Evolutionary conservation across 192 early-diverging fungal genomes (phyloP).

Genomic region (Mortierella hygrophila): DNA sequence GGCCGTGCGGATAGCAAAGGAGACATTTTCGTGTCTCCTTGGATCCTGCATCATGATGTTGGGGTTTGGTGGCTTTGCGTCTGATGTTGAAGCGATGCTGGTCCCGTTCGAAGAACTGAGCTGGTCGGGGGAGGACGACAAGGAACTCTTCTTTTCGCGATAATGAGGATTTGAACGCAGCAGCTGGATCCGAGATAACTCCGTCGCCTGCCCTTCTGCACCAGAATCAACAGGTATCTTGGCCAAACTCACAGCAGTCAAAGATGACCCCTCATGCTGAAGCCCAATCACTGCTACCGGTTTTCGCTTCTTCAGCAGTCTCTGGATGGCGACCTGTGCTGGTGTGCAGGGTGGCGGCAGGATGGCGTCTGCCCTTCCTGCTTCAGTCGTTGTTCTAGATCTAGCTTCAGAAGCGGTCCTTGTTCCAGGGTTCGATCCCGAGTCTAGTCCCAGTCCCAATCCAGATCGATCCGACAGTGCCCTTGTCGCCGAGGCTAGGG

Average conservation of each 20-base stretch:
- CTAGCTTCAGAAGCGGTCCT: neutral
- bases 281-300: slow-evolving; percentile 35
- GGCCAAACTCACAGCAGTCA: slow-evolving; percentile 34
- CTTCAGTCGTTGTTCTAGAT: neutral
- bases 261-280: slow-evolving; percentile 46
- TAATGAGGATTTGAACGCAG: slow-evolving; percentile 47
- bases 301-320: slow-evolving; percentile 22
- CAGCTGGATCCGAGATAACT: neutral
- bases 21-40: slow-evolving; percentile 15
- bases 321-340: slow-evolving; percentile 20
- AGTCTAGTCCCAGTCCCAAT: neutral
- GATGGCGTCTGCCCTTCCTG: neutral
- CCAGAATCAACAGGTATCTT: neutral
- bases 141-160: slow-evolving; percentile 5
- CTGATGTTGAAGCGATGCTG: neutral
- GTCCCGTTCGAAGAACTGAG: neutral
- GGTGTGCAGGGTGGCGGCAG: slow-evolving; percentile 7
- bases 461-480: neutral
- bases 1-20: slow-evolving; percentile 21
- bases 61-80: neutral
- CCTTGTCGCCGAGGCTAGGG: slow-evolving; percentile 18
- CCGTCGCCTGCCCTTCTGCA: neutral
- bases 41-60: slow-evolving; percentile 48
- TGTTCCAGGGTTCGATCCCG: neutral
- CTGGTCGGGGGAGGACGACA: neutral